phyloP scores from a whole-genome alignment of 169 alveolate species.

The Eimeria acervulina region DNA sequence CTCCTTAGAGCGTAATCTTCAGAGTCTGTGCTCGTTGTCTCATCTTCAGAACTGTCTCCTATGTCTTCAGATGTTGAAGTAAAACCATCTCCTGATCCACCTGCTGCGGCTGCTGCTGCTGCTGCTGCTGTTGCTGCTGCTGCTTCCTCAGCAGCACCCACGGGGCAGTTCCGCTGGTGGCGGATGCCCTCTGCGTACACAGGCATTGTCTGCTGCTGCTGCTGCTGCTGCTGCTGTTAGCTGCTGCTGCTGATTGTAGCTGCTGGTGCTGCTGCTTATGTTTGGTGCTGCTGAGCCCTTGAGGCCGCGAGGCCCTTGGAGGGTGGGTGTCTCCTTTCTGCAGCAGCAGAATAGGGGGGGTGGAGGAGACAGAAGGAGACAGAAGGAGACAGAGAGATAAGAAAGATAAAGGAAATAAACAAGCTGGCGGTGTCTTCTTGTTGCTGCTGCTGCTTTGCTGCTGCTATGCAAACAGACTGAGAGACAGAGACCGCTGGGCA shows the following conservation, averaged over 20 bases:
- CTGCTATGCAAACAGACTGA: no score
- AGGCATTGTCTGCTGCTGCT: constrained; percentile 19
- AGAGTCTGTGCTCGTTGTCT: not conserved
- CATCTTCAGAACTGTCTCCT: not conserved
- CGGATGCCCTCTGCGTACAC: constrained; percentile 71
- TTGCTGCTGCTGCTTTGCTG: not conserved
- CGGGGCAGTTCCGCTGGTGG: constrained; percentile 72
- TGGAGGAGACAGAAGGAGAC: no score
- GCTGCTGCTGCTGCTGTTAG: not conserved
- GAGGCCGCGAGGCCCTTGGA: no score
- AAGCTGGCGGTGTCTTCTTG: no score
- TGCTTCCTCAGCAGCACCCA: not conserved
- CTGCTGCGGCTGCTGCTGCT: not conserved
- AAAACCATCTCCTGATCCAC: no score
- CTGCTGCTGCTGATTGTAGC: not conserved
- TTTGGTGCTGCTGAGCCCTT: not conserved
- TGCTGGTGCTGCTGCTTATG: not conserved
- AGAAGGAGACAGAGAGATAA: no score
- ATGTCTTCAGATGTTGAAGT: not conserved
- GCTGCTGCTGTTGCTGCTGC: not conserved
- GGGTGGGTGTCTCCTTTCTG: no score
- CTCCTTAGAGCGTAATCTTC: no score
- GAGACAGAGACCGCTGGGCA: no score
- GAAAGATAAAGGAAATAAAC: no score
- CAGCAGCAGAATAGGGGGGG: no score